Percentiles rank a stretch among this genome's conserved stretches.
Conservation (phyloP, 2,329 filamentous ascomycete genomes). For the Penicillium sp. region DNA sequence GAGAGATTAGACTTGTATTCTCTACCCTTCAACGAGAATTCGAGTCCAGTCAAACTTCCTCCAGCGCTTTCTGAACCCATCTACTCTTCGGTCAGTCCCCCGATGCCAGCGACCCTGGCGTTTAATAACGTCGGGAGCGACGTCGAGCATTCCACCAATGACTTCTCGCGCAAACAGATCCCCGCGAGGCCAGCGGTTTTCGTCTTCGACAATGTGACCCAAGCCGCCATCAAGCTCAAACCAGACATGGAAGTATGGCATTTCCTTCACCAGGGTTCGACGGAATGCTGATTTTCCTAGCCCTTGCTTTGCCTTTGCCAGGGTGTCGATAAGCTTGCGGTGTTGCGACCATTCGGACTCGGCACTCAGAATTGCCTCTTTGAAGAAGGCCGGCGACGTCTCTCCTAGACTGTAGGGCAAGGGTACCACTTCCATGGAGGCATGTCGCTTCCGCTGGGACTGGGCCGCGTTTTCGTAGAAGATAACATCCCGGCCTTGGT, state of each 20-base stretch:
- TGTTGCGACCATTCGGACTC: slow-evolving; percentile 97
- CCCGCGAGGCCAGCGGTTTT: slow-evolving; percentile 78
- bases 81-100: slow-evolving; percentile 63
- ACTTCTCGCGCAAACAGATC: slow-evolving; percentile 92
- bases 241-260: slow-evolving; percentile 98
- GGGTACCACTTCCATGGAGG: slow-evolving; percentile 79
- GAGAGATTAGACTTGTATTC: too few species aligned
- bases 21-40: slow-evolving; percentile 53
- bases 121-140: slow-evolving; percentile 78
- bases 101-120: slow-evolving; percentile 82
- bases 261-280: slow-evolving; percentile 80
- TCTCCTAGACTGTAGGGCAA: slow-evolving; percentile 89
- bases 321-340: slow-evolving; percentile 87
- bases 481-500: slow-evolving; percentile 84
- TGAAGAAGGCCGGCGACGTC: slow-evolving; percentile 90
- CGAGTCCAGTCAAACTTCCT: slow-evolving; percentile 87
- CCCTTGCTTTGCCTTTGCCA: slow-evolving; percentile 56
- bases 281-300: slow-evolving; percentile 80
- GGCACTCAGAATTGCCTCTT: slow-evolving; percentile 80
- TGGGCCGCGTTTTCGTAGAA: slow-evolving; percentile 97
- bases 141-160: slow-evolving; percentile 86
- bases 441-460: slow-evolving; percentile 75
- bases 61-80: slow-evolving; percentile 81
- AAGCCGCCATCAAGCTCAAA: slow-evolving; percentile 88
- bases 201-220: slow-evolving; percentile 88